Evolutionary conservation across 805 yeast genomes (phyloP).

Genomic region (Sugiyamaella boreocaroliniensis): DNA sequence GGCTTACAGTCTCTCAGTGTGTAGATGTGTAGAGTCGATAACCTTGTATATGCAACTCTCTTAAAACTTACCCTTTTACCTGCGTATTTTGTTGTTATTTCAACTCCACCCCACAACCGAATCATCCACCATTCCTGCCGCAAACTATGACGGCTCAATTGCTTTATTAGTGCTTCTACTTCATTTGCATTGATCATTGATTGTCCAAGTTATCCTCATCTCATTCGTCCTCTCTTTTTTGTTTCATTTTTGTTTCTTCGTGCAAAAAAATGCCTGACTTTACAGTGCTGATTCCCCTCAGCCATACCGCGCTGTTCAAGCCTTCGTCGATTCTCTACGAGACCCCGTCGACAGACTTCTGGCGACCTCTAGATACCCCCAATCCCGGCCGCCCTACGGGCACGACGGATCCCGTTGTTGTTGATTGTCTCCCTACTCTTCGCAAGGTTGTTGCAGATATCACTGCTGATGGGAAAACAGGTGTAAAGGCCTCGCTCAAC

Average conservation of each 20-base stretch:
- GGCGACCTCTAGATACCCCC: neutral
- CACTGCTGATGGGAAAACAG: slow-evolving; percentile 2
- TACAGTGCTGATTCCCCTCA: slow-evolving; percentile 12
- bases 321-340: slow-evolving; percentile 3
- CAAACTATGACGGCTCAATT: neutral
- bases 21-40: too few relatives aligned
- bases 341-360: slow-evolving; percentile 1
- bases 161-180: neutral
- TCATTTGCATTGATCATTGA: neutral
- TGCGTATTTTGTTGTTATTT: neutral
- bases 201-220: neutral
- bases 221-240: neutral
- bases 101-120: neutral
- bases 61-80: neutral
- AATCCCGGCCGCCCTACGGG: too few relatives aligned
- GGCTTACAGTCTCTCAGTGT: too few relatives aligned
- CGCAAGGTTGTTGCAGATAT: slow-evolving; percentile 9
- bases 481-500: slow-evolving; percentile 19
- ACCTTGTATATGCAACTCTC: neutral
- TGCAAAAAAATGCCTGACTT: neutral
- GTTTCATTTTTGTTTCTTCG: neutral
- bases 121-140: neutral
- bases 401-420: neutral
- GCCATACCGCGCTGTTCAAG: slow-evolving; percentile 5
- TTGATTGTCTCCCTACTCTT: slow-evolving; percentile 16